Evolutionary conservation across 106 monocot species (phyloP).

Genomic region (Amphibolis antarctica): DNA sequence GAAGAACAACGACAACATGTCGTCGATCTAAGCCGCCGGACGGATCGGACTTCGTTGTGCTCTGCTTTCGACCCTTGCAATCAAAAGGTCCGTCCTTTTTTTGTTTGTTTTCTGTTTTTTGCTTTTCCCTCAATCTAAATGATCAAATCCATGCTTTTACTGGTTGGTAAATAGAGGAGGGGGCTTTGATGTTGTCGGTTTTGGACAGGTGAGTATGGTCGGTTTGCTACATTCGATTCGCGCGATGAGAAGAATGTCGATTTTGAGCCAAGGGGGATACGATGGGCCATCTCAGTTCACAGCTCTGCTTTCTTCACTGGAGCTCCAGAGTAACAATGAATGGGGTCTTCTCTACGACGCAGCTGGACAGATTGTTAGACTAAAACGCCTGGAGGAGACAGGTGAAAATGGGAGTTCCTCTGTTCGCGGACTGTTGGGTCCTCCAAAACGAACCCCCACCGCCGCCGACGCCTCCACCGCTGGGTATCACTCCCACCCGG

Average conservation of each 20-base stretch:
- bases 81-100: conserved; percentile 1
- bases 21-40: background rate
- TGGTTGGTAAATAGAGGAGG: too few species aligned
- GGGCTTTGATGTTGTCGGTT: background rate
- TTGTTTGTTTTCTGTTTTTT: too few species aligned
- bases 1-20: background rate
- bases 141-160: too few species aligned
- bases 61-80: background rate
- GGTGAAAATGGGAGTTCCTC: background rate
- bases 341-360: conserved; percentile 36
- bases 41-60: background rate
- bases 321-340: conserved; percentile 10
- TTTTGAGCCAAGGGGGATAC: background rate
- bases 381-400: background rate
- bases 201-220: background rate
- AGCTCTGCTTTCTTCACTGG: conserved; percentile 19
- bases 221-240: conserved; percentile 12
- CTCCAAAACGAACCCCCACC: background rate
- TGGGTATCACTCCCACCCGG: background rate
- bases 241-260: background rate
- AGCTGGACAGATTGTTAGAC: conserved; percentile 16
- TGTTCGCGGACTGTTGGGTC: background rate
- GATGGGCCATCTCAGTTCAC: conserved; percentile 24
- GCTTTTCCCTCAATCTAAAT: too few species aligned
- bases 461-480: background rate